phyloP scores from a whole-genome alignment of 352 stramenopile species.

The Globisporangium rhizosaccharum region DNA sequence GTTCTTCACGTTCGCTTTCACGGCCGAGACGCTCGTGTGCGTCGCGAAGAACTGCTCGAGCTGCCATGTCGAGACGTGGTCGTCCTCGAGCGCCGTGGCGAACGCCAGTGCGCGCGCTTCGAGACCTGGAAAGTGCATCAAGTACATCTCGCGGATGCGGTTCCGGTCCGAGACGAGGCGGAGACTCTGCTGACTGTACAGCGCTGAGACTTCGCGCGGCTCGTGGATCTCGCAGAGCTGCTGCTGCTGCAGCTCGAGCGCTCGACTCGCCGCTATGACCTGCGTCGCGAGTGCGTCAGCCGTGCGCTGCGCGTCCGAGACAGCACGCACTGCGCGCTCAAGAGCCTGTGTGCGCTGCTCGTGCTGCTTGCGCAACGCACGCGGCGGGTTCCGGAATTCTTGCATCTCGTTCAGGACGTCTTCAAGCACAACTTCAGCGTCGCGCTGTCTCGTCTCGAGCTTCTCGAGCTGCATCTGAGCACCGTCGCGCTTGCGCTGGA shows the following conservation, averaged over 20 bases:
- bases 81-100: conserved; percentile 33
- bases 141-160: conserved; percentile 49
- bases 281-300: conserved; percentile 10
- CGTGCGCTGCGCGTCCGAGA: conserved; percentile 15
- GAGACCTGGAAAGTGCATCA: conserved; percentile 57
- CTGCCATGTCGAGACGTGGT: conserved; percentile 51
- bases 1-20: conserved; percentile 49
- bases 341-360: conserved; percentile 27
- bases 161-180: conserved; percentile 31
- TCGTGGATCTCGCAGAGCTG: conserved; percentile 25
- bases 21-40: conserved; percentile 44
- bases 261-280: conserved; percentile 10
- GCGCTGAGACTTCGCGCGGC: conserved; percentile 44
- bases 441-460: conserved; percentile 14
- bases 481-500: conserved; percentile 31
- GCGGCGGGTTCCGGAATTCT: conserved; percentile 64
- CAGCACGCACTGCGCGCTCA: conserved; percentile 17
- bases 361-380: conserved; percentile 35
- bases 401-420: conserved; percentile 34
- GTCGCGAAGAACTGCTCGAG: conserved; percentile 57
- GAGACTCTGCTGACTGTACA: conserved; percentile 42
- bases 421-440: conserved; percentile 26
- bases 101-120: conserved; percentile 59
- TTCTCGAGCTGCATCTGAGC: conserved; percentile 27
- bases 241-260: conserved; percentile 17